Evolutionary conservation across 257 asterid genomes (phyloP).

Genomic region (Ajuga chamaepitys): DNA sequence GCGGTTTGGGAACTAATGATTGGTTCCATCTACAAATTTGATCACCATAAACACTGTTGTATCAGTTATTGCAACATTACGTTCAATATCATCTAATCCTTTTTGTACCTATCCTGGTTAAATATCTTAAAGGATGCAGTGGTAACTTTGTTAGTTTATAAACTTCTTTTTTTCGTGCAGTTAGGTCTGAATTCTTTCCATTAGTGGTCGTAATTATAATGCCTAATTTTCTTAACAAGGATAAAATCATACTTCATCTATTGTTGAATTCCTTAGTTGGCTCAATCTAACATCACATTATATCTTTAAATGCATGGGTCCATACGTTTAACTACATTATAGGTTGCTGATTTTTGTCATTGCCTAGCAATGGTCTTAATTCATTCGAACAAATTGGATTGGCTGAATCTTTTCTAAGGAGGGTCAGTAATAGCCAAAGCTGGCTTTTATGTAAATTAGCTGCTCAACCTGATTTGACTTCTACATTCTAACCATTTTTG

Average conservation of each 20-base stretch:
- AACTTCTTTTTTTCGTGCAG: not conserved
- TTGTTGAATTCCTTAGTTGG: not conserved
- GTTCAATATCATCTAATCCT: not conserved
- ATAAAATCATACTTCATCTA: not conserved
- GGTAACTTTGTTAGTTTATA: not conserved
- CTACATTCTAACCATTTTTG: slow-evolving; percentile 30
- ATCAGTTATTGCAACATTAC: not conserved
- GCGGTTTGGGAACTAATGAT: too few species aligned
- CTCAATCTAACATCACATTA: not conserved
- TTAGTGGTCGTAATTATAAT: not conserved
- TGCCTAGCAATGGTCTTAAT: not conserved
- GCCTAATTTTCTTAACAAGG: not conserved
- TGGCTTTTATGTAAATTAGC: slow-evolving; percentile 6
- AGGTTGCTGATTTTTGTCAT: slow-evolving; percentile 6
- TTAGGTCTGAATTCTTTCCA: not conserved
- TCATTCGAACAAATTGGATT: not conserved
- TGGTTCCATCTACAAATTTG: too few species aligned
- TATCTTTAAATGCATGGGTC: not conserved
- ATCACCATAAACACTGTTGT: not conserved
- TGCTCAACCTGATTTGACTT: slow-evolving; percentile 19
- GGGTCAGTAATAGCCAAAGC: not conserved
- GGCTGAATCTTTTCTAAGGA: not conserved
- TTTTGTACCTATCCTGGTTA: not conserved
- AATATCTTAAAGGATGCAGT: not conserved
- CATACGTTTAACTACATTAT: not conserved